Evolutionary conservation across 1,139 yeast genomes (phyloP), one percentile per base, ranked within the genome.

Genomic region (Yamadazyma membranifaciens): DNA sequence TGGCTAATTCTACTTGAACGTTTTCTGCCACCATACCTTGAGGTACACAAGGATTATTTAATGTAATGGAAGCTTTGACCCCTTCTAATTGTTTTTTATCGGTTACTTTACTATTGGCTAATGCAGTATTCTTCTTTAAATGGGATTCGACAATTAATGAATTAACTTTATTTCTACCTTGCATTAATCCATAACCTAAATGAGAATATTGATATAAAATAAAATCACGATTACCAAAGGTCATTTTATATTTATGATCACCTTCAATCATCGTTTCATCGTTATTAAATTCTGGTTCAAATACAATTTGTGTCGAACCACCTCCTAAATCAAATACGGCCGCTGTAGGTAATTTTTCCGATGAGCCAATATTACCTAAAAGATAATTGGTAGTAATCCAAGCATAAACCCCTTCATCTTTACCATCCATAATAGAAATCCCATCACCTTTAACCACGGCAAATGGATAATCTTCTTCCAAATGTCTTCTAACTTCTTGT

Each of bases 301-400:
- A 92, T 5, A 92, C 98, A 66, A 92, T 89, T 67, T 92, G 99
- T 10, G 98, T 92, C 4, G 97, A 89, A 6, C 98, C 98, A 52
- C 99, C 99, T 52, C 99, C 99, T 48, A 92, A 79, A 60, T 92
- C 99, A 59, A 92, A 92, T 11, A 92, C 95, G 7, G 98, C 98
- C 38, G 96, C 96, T 10, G 98, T 92, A 26, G 92, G 87, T 25
- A 67, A 62, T 63, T 81, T 80, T 37, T 79, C 83, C 15, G 78
- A 64, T 22, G 81, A 68, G 22, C 98, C 98, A 59, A 92, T 88
- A 65, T 91, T 91, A 33, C 97, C 97, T 51, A 92, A 75, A 49
- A 92, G 70, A 62, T 83, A 92, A 69, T 92, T 92, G 40, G 97
- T 83, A 30, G 98, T 92, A 60, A 92, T 85, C 99, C 99, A 92